Percentiles rank a stretch among this genome's conserved stretches.
Conservation (phyloP, 2,329 filamentous ascomycete species). For the Pseudopithomyces chartarum region DNA sequence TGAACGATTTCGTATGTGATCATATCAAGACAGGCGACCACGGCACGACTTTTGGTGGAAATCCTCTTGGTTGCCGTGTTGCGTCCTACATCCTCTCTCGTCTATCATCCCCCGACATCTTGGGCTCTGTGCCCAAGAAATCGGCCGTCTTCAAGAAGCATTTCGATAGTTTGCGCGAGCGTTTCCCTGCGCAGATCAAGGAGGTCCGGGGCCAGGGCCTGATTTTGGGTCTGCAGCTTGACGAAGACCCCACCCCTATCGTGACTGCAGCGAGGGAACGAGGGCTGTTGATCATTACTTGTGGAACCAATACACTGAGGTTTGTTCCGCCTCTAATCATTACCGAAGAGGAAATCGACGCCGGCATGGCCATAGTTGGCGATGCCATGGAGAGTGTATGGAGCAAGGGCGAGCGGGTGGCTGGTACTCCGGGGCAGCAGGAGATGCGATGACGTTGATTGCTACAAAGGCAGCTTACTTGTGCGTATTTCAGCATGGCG, state of each 20-base stretch:
- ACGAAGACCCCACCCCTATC: conserved; percentile 71
- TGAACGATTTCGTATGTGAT: conserved; percentile 69
- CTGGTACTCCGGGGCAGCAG: conserved; percentile 40
- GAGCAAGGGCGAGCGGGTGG: conserved; percentile 39
- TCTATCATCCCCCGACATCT: conserved; percentile 72
- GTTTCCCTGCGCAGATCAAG: conserved; percentile 72
- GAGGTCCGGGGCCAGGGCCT: conserved; percentile 84
- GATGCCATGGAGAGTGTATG: conserved; percentile 66
- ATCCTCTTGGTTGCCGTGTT: conserved; percentile 82
- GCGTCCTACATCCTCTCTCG: conserved; percentile 84
- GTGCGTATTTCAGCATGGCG: conserved; percentile 23
- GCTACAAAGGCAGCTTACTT: neutral
- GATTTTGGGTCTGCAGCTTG: conserved; percentile 85
- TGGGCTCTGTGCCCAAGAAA: conserved; percentile 72
- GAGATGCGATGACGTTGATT: conserved; percentile 32
- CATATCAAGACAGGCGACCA: conserved; percentile 80
- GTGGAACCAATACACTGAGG: conserved; percentile 86
- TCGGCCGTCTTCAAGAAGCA: conserved; percentile 63
- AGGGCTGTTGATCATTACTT: conserved; percentile 88
- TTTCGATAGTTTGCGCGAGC: conserved; percentile 61
- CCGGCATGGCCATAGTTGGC: conserved; percentile 76
- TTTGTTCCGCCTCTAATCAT: conserved; percentile 90
- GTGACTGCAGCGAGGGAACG: conserved; percentile 86
- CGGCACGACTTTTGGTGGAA: conserved; percentile 92
- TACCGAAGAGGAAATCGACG: conserved; percentile 76